A percentile compares a stretch with the other conserved stretches of the same genome.
Conservation (phyloP, 805 yeast species). For the Vanderwaltozyma polyspora region DNA sequence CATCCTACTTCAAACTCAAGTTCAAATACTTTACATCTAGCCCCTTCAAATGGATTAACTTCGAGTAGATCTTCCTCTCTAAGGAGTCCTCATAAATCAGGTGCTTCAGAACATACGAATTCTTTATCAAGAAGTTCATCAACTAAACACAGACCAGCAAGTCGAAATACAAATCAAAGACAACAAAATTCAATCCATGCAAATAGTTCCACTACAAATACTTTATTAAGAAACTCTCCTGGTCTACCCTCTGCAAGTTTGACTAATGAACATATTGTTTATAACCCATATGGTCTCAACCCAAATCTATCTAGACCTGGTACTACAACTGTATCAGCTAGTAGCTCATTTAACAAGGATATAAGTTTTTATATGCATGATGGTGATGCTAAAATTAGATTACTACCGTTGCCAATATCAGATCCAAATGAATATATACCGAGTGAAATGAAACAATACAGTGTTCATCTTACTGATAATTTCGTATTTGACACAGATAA, state of each 20-base stretch:
- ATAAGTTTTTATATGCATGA: slow-evolving; percentile 26
- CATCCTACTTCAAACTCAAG: background rate
- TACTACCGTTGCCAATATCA: slow-evolving; percentile 50
- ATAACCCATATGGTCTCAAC: slow-evolving; percentile 51
- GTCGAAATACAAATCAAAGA: too few relatives aligned
- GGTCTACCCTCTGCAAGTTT: background rate
- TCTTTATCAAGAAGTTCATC: slow-evolving; percentile 2
- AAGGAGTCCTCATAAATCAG: background rate
- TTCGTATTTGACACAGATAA: slow-evolving; percentile 38
- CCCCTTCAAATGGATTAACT: too few relatives aligned
- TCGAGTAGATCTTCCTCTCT: too few relatives aligned
- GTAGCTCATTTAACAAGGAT: slow-evolving; percentile 11
- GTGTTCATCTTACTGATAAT: slow-evolving; percentile 42
- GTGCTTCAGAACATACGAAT: background rate
- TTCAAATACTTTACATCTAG: background rate
- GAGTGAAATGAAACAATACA: slow-evolving; percentile 36
- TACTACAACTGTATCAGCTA: slow-evolving; percentile 1
- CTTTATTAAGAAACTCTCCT: background rate
- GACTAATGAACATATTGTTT: slow-evolving; percentile 22
- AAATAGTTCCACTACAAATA: background rate
- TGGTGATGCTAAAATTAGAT: slow-evolving; percentile 32
- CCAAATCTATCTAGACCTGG: slow-evolving; percentile 10
- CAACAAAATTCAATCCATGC: background rate
- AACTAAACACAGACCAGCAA: background rate
- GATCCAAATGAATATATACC: slow-evolving; percentile 58